Evolutionary conservation across 1,139 yeast species (phyloP).

Genomic region (Blastobotrys serpentis): DNA sequence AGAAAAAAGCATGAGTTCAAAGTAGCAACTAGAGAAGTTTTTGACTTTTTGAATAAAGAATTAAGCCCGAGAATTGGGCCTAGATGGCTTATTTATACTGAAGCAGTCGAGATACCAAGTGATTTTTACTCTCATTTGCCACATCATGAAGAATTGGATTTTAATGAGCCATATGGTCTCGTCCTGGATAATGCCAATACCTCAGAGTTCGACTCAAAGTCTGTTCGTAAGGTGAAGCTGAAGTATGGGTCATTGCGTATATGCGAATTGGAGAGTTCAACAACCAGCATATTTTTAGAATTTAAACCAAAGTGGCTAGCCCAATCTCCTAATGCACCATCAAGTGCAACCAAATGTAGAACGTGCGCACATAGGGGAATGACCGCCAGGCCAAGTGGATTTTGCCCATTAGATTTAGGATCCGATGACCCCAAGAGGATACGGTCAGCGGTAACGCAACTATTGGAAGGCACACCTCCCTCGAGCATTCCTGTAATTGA

Average conservation of each 20-base stretch:
- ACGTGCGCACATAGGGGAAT: conserved; percentile 44
- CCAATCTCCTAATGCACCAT: conserved; percentile 40
- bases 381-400: conserved; percentile 31
- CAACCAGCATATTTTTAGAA: conserved; percentile 32
- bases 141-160: conserved; percentile 6
- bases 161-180: neutral
- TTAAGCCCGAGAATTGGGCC: conserved; percentile 11
- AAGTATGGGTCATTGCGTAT: conserved; percentile 1
- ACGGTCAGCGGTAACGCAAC: conserved; percentile 18
- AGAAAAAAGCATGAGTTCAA: conserved; percentile 25
- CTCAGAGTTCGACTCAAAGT: neutral
- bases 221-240: neutral
- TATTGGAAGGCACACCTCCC: conserved; percentile 7
- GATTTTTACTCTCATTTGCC: conserved; percentile 7
- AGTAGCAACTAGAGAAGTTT: conserved; percentile 22
- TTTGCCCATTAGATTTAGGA: conserved; percentile 42
- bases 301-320: conserved; percentile 50
- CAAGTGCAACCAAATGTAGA: conserved; percentile 38
- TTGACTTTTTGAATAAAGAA: conserved; percentile 20
- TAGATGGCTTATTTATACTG: conserved; percentile 1
- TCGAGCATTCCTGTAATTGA: conserved; percentile 16
- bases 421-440: conserved; percentile 20
- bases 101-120: conserved; percentile 3
- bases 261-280: conserved; percentile 12
- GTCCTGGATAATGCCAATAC: conserved; percentile 1